These are phyloP conservation scores for Trapa bicornis DNA, from an alignment of 345 rosid species.

Conservation along the genomic window DNA sequence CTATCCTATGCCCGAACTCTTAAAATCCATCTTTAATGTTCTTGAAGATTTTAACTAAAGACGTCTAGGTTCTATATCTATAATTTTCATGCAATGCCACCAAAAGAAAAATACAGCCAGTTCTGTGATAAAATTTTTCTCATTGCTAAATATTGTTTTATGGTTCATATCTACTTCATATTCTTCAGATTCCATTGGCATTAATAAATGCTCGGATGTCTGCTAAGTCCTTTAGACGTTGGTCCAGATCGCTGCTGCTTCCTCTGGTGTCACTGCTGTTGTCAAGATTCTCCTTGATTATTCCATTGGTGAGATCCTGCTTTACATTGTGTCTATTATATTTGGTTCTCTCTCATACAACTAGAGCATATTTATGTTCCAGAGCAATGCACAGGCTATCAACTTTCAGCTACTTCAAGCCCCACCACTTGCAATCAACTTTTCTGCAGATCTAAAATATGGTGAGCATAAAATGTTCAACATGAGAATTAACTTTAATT, in stretches of 20 bases:
- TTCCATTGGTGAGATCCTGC: conserved; percentile 50
- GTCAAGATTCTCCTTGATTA: conserved; percentile 68
- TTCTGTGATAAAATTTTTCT: not conserved
- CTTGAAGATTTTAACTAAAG: not conserved
- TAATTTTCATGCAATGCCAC: not conserved
- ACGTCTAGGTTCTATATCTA: not conserved
- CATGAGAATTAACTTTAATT: not conserved
- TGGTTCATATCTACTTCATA: not conserved
- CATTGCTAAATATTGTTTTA: not conserved
- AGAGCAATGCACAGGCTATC: conserved; percentile 76
- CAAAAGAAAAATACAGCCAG: not conserved
- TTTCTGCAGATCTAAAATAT: conserved; percentile 81
- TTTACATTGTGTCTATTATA: conserved; percentile 12
- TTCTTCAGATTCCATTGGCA: conserved; percentile 59
- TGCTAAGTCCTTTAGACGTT: conserved; percentile 43
- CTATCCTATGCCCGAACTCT: not conserved
- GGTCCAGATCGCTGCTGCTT: conserved; percentile 50
- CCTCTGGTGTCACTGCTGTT: conserved; percentile 62
- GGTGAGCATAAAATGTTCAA: conserved; percentile 24
- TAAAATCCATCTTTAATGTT: not conserved
- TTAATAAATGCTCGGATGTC: conserved; percentile 78
- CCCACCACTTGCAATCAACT: conserved; percentile 51
- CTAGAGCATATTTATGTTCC: conserved; percentile 14
- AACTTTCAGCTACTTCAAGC: conserved; percentile 73
- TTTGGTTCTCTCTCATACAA: not conserved